A percentile compares a stretch with the other conserved stretches of the same genome.
These are phyloP conservation scores for Boletales sp. DNA, from an alignment of 768 basidiomycete genomes.

Conservation along the genomic window DNA sequence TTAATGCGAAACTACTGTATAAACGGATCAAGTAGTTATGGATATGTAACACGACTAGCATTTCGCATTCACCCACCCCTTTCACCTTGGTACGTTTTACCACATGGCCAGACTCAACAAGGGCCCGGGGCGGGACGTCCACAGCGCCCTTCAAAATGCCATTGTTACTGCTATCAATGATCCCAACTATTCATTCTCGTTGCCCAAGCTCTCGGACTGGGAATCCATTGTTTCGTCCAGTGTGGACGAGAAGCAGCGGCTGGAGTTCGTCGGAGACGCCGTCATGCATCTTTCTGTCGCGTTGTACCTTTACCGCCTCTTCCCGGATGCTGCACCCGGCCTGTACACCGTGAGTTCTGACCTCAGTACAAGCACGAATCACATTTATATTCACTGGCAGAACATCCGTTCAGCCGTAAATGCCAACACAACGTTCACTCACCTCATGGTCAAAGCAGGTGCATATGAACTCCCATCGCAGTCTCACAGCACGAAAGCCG, in stretches of 20 bases:
- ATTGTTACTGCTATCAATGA: conserved; percentile 27
- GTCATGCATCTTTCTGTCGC: conserved; percentile 42
- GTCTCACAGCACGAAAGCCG: conserved; percentile 32
- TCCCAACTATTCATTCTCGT: conserved; percentile 23
- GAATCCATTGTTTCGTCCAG: conserved; percentile 26
- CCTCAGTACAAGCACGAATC: neutral
- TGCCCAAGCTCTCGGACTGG: conserved; percentile 28
- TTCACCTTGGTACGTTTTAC: neutral
- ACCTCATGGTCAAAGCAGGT: conserved; percentile 36
- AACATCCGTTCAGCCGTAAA: conserved; percentile 25
- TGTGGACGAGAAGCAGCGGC: conserved; percentile 33
- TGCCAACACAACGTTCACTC: conserved; percentile 36
- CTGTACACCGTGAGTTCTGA: conserved; percentile 34
- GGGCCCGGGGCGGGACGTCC: neutral
- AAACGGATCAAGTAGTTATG: too few relatives aligned
- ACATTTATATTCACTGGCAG: conserved; percentile 5
- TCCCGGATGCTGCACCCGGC: conserved; percentile 30
- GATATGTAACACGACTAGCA: too few relatives aligned
- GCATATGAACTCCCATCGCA: conserved; percentile 17
- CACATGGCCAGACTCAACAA: conserved; percentile 21
- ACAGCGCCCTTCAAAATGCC: conserved; percentile 18
- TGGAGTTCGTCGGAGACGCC: conserved; percentile 48
- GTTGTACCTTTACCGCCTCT: conserved; percentile 34
- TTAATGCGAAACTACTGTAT: too few relatives aligned
- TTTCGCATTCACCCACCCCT: too few relatives aligned